These are phyloP conservation scores for Pythium aristosporum DNA, from an alignment of 352 stramenopile species.

Conservation along the genomic window DNA sequence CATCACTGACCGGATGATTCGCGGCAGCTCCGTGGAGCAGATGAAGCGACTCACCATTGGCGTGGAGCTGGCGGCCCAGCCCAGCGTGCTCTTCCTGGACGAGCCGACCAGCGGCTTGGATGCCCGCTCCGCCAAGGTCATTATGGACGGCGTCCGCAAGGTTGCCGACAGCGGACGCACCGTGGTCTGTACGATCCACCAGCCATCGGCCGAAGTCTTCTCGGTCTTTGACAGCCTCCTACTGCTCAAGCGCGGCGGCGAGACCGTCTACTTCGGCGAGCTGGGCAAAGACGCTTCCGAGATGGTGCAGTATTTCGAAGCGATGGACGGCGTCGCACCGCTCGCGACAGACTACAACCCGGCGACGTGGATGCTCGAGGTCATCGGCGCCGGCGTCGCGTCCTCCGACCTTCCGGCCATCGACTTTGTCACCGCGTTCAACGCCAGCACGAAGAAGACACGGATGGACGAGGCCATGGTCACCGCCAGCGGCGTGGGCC, in stretches of 20 bases:
- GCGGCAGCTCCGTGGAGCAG: slow-evolving; percentile 41
- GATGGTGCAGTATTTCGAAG: slow-evolving; percentile 48
- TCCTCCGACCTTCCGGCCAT: neutral
- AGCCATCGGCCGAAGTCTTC: slow-evolving; percentile 38
- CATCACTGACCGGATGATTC: slow-evolving; percentile 43
- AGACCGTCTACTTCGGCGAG: no score
- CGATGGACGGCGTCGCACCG: slow-evolving; percentile 35
- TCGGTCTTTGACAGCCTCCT: no score
- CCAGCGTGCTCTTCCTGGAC: slow-evolving; percentile 78
- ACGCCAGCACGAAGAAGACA: neutral
- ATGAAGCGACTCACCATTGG: slow-evolving; percentile 57
- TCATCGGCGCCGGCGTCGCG: slow-evolving; percentile 5
- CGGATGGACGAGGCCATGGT: no score
- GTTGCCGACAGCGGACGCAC: slow-evolving; percentile 66
- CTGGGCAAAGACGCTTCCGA: slow-evolving; percentile 26
- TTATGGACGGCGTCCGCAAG: slow-evolving; percentile 83
- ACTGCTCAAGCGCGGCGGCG: no score
- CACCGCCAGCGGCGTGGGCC: neutral
- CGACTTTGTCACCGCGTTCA: slow-evolving; percentile 14
- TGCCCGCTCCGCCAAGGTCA: slow-evolving; percentile 62
- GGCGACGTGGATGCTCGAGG: slow-evolving; percentile 52
- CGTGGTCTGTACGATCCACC: slow-evolving; percentile 87
- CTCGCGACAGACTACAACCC: slow-evolving; percentile 39
- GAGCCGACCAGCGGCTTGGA: slow-evolving; percentile 88
- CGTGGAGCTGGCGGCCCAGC: slow-evolving; percentile 71